These are phyloP conservation scores for Russula abietina DNA, from an alignment of 768 basidiomycete species.

Conservation along the genomic window DNA sequence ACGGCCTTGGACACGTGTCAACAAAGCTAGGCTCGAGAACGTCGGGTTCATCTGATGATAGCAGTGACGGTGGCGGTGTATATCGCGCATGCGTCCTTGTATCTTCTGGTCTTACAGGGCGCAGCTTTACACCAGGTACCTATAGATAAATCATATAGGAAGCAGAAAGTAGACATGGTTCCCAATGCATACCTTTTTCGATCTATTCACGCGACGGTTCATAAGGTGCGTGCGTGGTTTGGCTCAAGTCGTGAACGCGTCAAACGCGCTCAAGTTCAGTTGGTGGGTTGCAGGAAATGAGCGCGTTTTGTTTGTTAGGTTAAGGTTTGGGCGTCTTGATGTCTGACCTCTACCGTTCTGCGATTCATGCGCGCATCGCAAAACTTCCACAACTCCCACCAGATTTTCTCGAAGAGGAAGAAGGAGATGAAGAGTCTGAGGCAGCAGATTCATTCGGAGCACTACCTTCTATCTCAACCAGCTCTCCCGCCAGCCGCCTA, in stretches of 20 bases:
- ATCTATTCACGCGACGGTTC: conserved; percentile 54
- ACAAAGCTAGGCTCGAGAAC: conserved; percentile 22
- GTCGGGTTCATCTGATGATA: conserved; percentile 36
- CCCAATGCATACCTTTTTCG: conserved; percentile 45
- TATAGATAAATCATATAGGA: conserved; percentile 27
- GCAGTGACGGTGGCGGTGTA: conserved; percentile 30
- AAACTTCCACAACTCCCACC: conserved; percentile 55
- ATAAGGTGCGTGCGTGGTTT: background rate
- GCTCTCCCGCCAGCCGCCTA: conserved; percentile 51
- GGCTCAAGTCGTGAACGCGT: background rate
- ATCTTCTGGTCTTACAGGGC: conserved; percentile 46
- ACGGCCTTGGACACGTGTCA: conserved; percentile 52
- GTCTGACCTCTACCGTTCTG: conserved; percentile 71
- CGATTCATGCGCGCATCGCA: conserved; percentile 66
- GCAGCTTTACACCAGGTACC: conserved; percentile 81
- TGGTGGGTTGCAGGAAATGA: background rate
- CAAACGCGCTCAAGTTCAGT: background rate
- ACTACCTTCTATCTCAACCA: conserved; percentile 55
- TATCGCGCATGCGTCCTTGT: conserved; percentile 25
- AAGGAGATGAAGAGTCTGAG: conserved; percentile 49
- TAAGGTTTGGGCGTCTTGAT: conserved; percentile 34
- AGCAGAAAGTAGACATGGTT: background rate
- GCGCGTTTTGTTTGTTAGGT: conserved; percentile 2
- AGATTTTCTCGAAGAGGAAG: conserved; percentile 36
- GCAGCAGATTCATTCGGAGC: conserved; percentile 51